Conservation (phyloP, 371 early-diverging fungal species). For the Modicella reniformis region DNA sequence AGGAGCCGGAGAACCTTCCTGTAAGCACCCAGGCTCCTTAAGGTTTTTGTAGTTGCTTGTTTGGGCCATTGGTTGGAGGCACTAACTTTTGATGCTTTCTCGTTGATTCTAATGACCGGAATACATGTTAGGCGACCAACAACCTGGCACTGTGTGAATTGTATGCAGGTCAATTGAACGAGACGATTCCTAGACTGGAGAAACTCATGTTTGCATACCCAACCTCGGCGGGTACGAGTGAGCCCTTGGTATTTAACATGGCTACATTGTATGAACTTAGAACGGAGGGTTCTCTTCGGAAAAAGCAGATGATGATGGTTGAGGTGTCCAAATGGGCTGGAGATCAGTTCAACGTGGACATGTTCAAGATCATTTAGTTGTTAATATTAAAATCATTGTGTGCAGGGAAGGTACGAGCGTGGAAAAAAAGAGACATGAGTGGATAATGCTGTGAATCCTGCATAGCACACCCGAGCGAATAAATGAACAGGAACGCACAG, state of each 20-base stretch:
- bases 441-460: no score
- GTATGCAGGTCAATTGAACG: slow-evolving; percentile 64
- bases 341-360: slow-evolving; percentile 63
- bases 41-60: background rate
- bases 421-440: slow-evolving; percentile 1
- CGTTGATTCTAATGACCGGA: background rate
- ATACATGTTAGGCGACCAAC: slow-evolving; percentile 56
- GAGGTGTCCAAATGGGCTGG: slow-evolving; percentile 70
- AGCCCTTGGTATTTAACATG: slow-evolving; percentile 66
- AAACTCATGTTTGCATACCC: slow-evolving; percentile 52
- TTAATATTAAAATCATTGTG: no score
- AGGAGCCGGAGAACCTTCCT: slow-evolving; percentile 62
- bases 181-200: slow-evolving; percentile 50
- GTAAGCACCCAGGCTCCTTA: slow-evolving; percentile 32
- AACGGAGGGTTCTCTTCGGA: slow-evolving; percentile 60
- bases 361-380: slow-evolving; percentile 51
- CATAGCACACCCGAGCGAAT: no score
- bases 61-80: no score
- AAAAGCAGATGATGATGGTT: slow-evolving; percentile 62
- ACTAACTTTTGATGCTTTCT: background rate
- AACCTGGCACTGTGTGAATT: slow-evolving; percentile 69
- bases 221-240: slow-evolving; percentile 63
- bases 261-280: slow-evolving; percentile 70
- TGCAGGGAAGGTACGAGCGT: slow-evolving; percentile 14
- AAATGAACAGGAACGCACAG: background rate